Base-by-base conservation (phyloP, 2,329 filamentous ascomycete species). In the Furcasterigmium sp. region DNA sequence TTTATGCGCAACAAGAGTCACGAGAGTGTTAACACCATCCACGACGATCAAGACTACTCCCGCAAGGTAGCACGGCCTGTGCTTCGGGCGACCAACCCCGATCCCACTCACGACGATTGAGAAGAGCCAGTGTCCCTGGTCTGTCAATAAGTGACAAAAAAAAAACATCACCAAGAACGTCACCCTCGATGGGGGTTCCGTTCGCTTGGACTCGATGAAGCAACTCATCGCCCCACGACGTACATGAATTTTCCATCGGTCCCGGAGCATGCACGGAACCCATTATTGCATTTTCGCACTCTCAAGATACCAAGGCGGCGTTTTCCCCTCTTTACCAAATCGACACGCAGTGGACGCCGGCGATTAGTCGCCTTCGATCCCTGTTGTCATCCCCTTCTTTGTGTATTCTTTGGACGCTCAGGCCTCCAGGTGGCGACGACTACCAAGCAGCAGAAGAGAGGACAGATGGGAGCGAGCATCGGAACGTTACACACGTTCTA, bases 21-120 rank as follows among this genome's bases (percentile, higher is more conserved):
- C 47, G 80, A 84, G 56, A 84, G 79, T 55, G 63, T 84, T 55
- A 77, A 77, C 51, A 83, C 80, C 2, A 62, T 84, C 5, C 75
- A 75, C 44, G 80, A 84, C 55, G 78, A 84, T 48, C 78, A 80
- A 46, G 80, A 84, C 51, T 84, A 84, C 55, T 83, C 80, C 30
- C 68, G 80, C 49, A 68, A 71, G 51, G 78, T 84, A 13, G 75
- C 74, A 39, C 64, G 71, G 35, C 70, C 73, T 9, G 76, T 83
- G 8, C 66, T 84, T n/a, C 70, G 80, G 50, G 78, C 79, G 8
- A 79, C 69, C 23, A 84, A 84, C 53, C 79, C 80, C 4, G 79
- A 84, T 51, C 76, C 76, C 1, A 61, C n/a, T 14, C 29, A 11
- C 29, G 29, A 61, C 13, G 58, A 63, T 26, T 51, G 60, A 14